Evolutionary conservation across 306 rosid species (phyloP), one percentile per base, ranked within the genome.

Genomic region (Macrotyloma uniflorum): DNA sequence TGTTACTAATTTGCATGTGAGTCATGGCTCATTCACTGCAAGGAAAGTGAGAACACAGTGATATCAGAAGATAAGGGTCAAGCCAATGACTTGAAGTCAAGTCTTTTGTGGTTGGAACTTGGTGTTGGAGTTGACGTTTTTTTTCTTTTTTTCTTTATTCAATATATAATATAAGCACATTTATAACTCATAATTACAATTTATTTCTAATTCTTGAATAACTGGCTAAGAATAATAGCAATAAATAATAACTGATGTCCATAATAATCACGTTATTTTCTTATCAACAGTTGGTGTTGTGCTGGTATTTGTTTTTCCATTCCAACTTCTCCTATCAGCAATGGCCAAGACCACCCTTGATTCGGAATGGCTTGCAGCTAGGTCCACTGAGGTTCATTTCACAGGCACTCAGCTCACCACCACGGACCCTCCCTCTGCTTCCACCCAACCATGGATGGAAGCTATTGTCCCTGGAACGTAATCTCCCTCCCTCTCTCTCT

Each of bases 401-500:
- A 85, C 22, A 55, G 98, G 97, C 19, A 82, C 72, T 74, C 95
- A 89, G 78, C 97, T 94, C 86, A 94, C 98, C 28, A 89, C 98
- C 5, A 84, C 97, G 38, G 78, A 90, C 63, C 95, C 93, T 77
- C 97, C 98, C 22, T 70, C 93, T 45, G 81, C 65, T 30, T 63
- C 90, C 74, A 50, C 82, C 49, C 81, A 88, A 4, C 98, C 97
- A 6, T 94, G 98, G 98, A 87, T 92, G 82, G 82, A 87, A 73
- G 98, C 98, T 46, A 77, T 81, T 24, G 90, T 94, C 3, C 98
- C 98, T 47, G 93, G 92, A 83, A 92, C 98, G 98, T 92, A 83
- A 80, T 76, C 18, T 1, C 79, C 73, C 69, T 80, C 74, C 53
- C 23, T 58, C 64, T 11, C 64, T 69, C 67, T 42, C 62, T 68